Percentiles rank a stretch among this genome's conserved stretches.
Evolutionary conservation across 352 stramenopile genomes (phyloP).

Genomic region (Globisporangium viniferum): DNA sequence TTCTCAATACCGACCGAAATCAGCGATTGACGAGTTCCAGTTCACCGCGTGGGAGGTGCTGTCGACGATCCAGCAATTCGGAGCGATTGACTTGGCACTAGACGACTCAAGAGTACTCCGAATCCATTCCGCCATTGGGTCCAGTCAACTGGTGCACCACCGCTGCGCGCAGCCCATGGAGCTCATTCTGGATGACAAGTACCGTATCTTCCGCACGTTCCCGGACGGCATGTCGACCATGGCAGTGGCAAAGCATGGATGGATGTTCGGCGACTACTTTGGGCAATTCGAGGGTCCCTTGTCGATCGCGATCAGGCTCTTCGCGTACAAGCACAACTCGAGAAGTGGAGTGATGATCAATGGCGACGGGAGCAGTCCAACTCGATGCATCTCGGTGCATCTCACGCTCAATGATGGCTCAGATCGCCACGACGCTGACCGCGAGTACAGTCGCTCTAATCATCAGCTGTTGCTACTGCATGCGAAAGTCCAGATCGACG

Average conservation of each 20-base stretch:
- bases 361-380: not conserved
- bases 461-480: not conserved
- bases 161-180: not conserved
- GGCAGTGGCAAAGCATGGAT: conserved; percentile 7
- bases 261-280: conserved; percentile 28
- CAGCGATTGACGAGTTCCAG: not conserved
- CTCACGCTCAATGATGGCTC: not conserved
- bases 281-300: conserved; percentile 4
- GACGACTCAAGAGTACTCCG: conserved; percentile 1
- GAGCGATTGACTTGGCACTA: not conserved
- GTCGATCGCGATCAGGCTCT: conserved; percentile 5
- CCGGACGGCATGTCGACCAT: conserved; percentile 26
- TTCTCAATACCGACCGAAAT: not conserved
- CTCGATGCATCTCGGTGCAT: not conserved
- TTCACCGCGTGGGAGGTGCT: conserved; percentile 4
- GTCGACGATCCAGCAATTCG: conserved; percentile 5
- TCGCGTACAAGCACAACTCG: not conserved
- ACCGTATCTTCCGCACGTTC: conserved; percentile 29
- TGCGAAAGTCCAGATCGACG: not conserved
- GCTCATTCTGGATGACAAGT: conserved; percentile 24
- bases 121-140: not conserved
- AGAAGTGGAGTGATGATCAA: not conserved
- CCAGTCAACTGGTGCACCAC: not conserved
- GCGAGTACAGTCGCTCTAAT: not conserved
- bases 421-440: not conserved